Evolutionary conservation across 768 basidiomycete genomes (phyloP).

Genomic region (Porpolomopsis calyptriformis): DNA sequence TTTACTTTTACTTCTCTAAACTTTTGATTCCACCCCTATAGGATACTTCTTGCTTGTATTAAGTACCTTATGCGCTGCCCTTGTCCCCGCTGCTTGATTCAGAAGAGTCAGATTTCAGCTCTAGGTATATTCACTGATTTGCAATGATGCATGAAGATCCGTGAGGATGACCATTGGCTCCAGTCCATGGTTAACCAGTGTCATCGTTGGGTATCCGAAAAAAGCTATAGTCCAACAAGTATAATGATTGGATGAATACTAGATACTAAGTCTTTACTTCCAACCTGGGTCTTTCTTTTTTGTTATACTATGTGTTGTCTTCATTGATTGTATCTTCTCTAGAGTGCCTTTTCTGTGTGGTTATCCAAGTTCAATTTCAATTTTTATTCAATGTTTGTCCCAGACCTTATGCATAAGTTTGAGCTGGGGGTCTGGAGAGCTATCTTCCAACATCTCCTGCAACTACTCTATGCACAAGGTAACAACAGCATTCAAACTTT

Average conservation of each 20-base stretch:
- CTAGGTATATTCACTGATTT: conserved; percentile 2
- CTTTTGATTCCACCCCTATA: neutral
- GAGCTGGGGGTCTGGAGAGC: conserved; percentile 21
- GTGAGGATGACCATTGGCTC: neutral
- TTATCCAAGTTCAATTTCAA: conserved; percentile 10
- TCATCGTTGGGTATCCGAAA: neutral
- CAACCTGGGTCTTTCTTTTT: conserved; percentile 4
- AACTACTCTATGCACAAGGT: conserved; percentile 12
- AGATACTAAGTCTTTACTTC: conserved; percentile 3
- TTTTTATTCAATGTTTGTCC: conserved; percentile 13
- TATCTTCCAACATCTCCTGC: conserved; percentile 17
- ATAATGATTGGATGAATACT: conserved; percentile 2
- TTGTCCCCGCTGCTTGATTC: conserved; percentile 14
- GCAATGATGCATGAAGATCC: neutral
- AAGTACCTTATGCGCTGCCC: conserved; percentile 14
- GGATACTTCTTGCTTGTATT: conserved; percentile 16
- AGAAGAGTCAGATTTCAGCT: conserved; percentile 1
- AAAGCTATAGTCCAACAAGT: conserved; percentile 2
- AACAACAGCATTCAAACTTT: conserved; percentile 8
- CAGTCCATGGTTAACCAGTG: neutral
- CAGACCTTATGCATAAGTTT: conserved; percentile 20
- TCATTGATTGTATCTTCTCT: neutral
- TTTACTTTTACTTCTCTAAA: neutral
- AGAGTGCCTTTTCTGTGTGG: conserved; percentile 19
- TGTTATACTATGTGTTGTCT: neutral